Conservation (phyloP, 768 basidiomycete genomes). For the Suillus brevipes region DNA sequence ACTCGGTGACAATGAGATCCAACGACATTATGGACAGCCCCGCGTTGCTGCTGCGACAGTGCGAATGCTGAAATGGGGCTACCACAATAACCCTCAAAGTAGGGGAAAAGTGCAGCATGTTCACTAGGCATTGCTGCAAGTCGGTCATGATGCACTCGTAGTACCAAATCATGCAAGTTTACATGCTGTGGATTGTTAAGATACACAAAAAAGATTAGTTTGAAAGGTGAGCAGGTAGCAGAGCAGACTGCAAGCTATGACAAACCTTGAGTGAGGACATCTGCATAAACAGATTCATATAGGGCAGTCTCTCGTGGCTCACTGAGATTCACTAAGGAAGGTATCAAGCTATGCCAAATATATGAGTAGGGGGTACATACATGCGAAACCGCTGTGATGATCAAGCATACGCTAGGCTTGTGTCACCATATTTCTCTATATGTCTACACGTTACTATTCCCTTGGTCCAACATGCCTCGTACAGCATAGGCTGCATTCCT, state of each 20-base stretch:
- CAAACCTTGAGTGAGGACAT: neutral
- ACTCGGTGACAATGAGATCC: too few species aligned
- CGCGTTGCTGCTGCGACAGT: neutral
- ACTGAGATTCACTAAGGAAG: neutral
- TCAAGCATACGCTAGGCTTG: too few species aligned
- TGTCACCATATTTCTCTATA: too few species aligned
- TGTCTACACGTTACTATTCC: too few species aligned
- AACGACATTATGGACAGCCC: neutral
- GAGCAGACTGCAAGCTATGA: neutral
- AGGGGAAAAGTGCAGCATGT: neutral
- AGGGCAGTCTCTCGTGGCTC: neutral
- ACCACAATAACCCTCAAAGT: neutral
- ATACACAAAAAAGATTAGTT: neutral
- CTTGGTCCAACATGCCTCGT: too few species aligned
- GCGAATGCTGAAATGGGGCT: neutral
- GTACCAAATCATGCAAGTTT: neutral
- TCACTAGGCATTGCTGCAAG: neutral
- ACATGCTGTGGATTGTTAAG: neutral
- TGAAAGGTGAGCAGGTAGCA: neutral
- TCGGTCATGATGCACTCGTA: neutral
- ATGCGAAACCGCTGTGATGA: neutral
- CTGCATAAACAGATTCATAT: neutral
- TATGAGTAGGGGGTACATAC: neutral
- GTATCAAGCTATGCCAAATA: neutral
- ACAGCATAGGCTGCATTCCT: too few species aligned